phyloP scores from a whole-genome alignment of 176 grass and related monocot genomes.

The Olyra latifolia region DNA sequence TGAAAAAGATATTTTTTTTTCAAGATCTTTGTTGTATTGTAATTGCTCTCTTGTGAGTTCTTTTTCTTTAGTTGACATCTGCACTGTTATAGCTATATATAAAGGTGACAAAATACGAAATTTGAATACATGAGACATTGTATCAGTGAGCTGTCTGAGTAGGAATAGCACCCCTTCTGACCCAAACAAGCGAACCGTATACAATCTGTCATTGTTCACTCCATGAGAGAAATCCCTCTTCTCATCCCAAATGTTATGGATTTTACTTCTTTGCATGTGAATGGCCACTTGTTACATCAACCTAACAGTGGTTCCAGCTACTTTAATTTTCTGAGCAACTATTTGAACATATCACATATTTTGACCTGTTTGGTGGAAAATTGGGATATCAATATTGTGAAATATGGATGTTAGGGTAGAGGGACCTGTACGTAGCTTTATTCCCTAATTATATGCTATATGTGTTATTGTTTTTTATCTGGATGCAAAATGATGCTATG shows the following conservation, averaged over 20 bases:
- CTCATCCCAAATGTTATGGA: not conserved
- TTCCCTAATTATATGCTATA: no score
- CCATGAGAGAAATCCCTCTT: not conserved
- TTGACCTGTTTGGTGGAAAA: not conserved
- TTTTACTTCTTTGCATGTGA: not conserved
- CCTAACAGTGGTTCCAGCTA: not conserved
- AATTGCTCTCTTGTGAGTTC: constrained; percentile 16
- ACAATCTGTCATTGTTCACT: not conserved
- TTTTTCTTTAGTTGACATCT: not conserved
- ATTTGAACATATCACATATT: not conserved
- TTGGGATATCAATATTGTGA: not conserved
- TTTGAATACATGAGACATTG: not conserved
- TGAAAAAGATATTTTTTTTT: not conserved
- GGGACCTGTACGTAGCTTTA: not conserved
- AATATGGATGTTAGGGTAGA: not conserved
- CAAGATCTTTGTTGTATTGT: not conserved
- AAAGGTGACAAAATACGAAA: not conserved
- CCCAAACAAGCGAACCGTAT: not conserved
- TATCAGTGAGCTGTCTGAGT: not conserved
- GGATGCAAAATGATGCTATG: no score
- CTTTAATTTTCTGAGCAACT: not conserved
- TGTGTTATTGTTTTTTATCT: no score
- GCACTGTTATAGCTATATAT: not conserved
- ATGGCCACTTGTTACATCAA: not conserved
- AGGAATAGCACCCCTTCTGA: not conserved